These are phyloP conservation scores for Mycena sp. DNA, from an alignment of 1,284 basidiomycete species.

Conservation along the genomic window DNA sequence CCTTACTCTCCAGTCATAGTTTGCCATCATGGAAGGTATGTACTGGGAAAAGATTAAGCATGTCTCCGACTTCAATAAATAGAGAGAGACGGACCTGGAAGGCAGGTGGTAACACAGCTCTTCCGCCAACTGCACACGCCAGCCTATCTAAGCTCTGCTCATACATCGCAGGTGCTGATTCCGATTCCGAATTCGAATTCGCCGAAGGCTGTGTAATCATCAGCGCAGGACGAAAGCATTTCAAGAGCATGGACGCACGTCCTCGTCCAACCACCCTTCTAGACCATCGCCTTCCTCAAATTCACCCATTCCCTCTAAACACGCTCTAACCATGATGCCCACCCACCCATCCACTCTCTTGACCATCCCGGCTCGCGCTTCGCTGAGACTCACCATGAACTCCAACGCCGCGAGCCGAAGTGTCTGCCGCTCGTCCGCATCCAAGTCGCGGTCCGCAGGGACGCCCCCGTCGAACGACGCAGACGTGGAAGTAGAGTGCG, in stretches of 20 bases:
- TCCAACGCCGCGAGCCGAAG: slow-evolving; percentile 74
- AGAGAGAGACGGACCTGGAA: slow-evolving; percentile 58
- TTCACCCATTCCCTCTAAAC: slow-evolving; percentile 84
- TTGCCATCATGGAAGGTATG: slow-evolving; percentile 81
- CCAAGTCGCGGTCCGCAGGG: slow-evolving; percentile 39
- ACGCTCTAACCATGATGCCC: slow-evolving; percentile 71
- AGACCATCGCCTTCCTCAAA: slow-evolving; percentile 66
- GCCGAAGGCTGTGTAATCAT: slow-evolving; percentile 25
- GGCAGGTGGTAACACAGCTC: slow-evolving; percentile 75
- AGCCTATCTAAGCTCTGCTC: slow-evolving; percentile 83
- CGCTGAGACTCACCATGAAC: slow-evolving; percentile 80
- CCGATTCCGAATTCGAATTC: slow-evolving; percentile 57
- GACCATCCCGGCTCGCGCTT: slow-evolving; percentile 76
- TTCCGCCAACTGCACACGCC: slow-evolving; percentile 78
- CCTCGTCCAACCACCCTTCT: slow-evolving; percentile 74
- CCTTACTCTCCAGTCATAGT: slow-evolving; percentile 82
- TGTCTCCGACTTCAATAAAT: no score
- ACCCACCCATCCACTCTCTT: slow-evolving; percentile 71
- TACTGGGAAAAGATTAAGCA: slow-evolving; percentile 45
- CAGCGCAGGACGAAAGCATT: slow-evolving; percentile 5
- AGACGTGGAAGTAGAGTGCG: slow-evolving; percentile 7
- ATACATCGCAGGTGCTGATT: slow-evolving; percentile 76
- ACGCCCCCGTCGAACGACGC: slow-evolving; percentile 30
- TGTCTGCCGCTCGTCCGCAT: slow-evolving; percentile 58
- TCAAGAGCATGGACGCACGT: slow-evolving; percentile 57